Base-by-base conservation (phyloP, 2,329 filamentous ascomycete genomes). In the Exophiala viscosa region DNA sequence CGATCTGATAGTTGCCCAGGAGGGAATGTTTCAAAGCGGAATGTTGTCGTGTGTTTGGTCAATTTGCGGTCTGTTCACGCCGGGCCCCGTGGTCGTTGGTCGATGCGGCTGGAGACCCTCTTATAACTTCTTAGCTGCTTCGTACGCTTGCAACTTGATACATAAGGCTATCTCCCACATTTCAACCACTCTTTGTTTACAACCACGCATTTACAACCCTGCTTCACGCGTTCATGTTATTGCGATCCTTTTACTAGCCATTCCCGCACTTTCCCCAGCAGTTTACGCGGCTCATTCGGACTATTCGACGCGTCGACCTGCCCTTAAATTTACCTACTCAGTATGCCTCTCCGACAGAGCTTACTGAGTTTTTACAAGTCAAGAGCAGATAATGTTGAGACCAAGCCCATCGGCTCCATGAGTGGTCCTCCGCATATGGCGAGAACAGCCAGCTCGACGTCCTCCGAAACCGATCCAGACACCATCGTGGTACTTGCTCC, bases 401-500 rank as follows among this genome's bases (percentile, higher is more conserved):
- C 40, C 15, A 17, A 38, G 32, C 9, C 36, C 8, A 9, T 28
- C 13, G 40, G 23, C 6, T n/a, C 47, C n/a, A 40, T 52, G 17
- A 41, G 39, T 10, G 20, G 40, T 32, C 45, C 53, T 13, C 50
- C 55, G 5, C 39, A 33, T 8, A 15, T 56, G 17, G 14, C 54
- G 43, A 48, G 64, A 36, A 44, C 76, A 71, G 39, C 44, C 47
- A 59, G 59, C 50, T 47, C 60, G 10, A 42, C 39, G 13, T 48
- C 57, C 5, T 54, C 51, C 7, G 50, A 52, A 17, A 46, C 36
- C 18, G 58, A 57, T 40, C 47, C 49, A 35, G 60, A 61, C 40
- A 58, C 57, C 13, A 61, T 61, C 20, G 48, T 53, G 6, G 52
- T 62, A 8, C 23, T 32, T 15, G 36, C 47, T 13, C 46, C 48